Base-by-base conservation (phyloP, 2,329 filamentous ascomycete genomes). In the Rhinocladiella mackenziei region DNA sequence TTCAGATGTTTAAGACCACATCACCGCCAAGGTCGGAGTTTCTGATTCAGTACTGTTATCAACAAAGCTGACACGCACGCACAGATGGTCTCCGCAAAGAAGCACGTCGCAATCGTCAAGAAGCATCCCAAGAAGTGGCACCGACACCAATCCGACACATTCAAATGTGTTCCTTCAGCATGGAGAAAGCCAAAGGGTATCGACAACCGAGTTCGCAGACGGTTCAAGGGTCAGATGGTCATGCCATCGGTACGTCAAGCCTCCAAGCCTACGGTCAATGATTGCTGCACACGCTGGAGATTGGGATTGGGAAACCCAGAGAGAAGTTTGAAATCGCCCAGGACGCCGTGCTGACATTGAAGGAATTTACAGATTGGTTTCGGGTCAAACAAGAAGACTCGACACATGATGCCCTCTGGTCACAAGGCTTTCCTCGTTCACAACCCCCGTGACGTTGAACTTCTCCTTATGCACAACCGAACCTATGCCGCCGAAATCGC, bases 151-250 rank as follows among this genome's bases (percentile, higher is more conserved):
- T 86, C 81, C 74, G 92, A 97, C 76, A 84, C 84, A 71, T 98
- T 94, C 80, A 95, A 83, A 78, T 84, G 92, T 70, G 83, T 97
- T 62, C 83, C 79, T 68, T 71, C 85, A 61, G 84, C 81, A 80
- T 98, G 92, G 92, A 86, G 92, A 77, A 98, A 97, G 82, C 92
- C 92, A 62, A 98, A 98, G 87, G 92, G 92, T 88, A 98, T 98
- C 75, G 92, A 98, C 78, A 94, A 89, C 80, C 79, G 86, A 67
- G 91, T 98, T 70, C 86, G 92, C 71, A 83, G 92, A 80, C 87
- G 92, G 62, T 98, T 98, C 81, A 89, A 87, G 76, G 88, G 92
- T 68, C 87, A 86, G 76, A 84, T 85, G 74, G 81, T 83, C 67
- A 97, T 98, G 91, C 92, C 92, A 75, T 94, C 89, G 80, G 91